Evolutionary conservation across 2,329 filamentous ascomycete species (phyloP).

Genomic region (Alternaria metachromatica): DNA sequence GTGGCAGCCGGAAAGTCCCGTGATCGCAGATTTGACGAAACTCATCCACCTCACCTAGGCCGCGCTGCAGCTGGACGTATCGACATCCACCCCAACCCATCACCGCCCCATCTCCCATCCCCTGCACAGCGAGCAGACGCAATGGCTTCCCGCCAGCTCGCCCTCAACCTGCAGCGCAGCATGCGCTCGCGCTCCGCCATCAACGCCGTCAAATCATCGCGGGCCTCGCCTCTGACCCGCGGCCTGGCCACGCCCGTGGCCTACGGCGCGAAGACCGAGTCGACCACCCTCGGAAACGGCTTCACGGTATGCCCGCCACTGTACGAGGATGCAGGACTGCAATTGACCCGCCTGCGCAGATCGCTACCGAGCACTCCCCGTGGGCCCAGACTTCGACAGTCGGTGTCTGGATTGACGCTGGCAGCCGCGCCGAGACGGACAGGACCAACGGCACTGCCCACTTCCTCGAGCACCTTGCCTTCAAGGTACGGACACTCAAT

Average conservation of each 20-base stretch:
- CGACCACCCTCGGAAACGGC: conserved; percentile 95
- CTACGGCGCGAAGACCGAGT: conserved; percentile 83
- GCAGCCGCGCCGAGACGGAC: conserved; percentile 95
- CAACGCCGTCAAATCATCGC: conserved; percentile 66
- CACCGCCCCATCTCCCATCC: conserved; percentile 34
- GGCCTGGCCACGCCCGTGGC: conserved; percentile 86
- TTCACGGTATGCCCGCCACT: conserved; percentile 73
- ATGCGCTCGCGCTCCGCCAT: conserved; percentile 87
- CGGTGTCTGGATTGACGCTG: conserved; percentile 99
- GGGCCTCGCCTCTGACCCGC: conserved; percentile 72
- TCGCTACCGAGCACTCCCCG: conserved; percentile 96
- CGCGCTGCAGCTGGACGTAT: conserved; percentile 34
- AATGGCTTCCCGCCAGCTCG: conserved; percentile 98
- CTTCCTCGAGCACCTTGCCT: conserved; percentile 99
- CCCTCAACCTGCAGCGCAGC: conserved; percentile 90
- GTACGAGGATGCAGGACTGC: conserved; percentile 26
- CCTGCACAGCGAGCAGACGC: conserved; percentile 42
- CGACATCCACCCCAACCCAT: conserved; percentile 33
- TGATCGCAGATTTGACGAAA: conserved; percentile 28
- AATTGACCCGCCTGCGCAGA: conserved; percentile 62
- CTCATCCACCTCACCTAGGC: conserved; percentile 32
- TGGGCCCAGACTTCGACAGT: conserved; percentile 98
- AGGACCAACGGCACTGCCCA: conserved; percentile 99
- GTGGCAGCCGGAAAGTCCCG: conserved; percentile 26
- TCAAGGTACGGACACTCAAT: conserved; percentile 74